Evolutionary conservation across 495 filamentous ascomycete genomes (phyloP).

Genomic region (Penicillium bialowiezense): DNA sequence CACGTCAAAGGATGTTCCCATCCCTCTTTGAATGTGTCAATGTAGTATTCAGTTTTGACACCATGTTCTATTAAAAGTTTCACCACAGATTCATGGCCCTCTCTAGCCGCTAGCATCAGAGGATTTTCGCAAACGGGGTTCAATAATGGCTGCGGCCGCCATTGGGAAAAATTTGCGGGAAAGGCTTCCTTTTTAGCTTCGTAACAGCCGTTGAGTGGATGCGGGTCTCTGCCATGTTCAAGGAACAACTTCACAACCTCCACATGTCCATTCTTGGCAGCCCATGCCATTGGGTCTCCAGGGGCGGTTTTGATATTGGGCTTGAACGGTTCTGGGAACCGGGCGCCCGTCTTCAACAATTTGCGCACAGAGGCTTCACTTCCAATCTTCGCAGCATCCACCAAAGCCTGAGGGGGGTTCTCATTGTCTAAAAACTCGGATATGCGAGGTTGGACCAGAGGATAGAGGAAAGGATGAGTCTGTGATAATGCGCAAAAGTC

Average conservation of each 20-base stretch:
- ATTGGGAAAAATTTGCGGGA: no score
- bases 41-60: no score
- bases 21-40: background rate
- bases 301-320: no score
- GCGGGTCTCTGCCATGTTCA: background rate
- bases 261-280: conserved; percentile 3
- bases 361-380: conserved; percentile 3
- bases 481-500: no score
- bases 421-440: background rate
- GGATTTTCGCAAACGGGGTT: background rate
- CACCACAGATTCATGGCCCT: conserved; percentile 4
- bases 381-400: background rate
- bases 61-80: conserved; percentile 4
- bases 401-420: background rate
- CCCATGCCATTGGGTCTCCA: conserved; percentile 2
- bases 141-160: no score
- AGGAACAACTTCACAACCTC: conserved; percentile 4
- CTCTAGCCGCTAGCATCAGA: background rate
- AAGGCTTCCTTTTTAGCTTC: no score
- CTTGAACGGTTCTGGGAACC: background rate
- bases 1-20: background rate
- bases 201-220: no score
- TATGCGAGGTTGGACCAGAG: background rate
- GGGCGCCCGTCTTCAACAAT: background rate
- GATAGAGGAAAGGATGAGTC: background rate